Evolutionary conservation across 2,329 filamentous ascomycete genomes (phyloP), one percentile per base, ranked within the genome.

Genomic region (Aspergillus fischeri): DNA sequence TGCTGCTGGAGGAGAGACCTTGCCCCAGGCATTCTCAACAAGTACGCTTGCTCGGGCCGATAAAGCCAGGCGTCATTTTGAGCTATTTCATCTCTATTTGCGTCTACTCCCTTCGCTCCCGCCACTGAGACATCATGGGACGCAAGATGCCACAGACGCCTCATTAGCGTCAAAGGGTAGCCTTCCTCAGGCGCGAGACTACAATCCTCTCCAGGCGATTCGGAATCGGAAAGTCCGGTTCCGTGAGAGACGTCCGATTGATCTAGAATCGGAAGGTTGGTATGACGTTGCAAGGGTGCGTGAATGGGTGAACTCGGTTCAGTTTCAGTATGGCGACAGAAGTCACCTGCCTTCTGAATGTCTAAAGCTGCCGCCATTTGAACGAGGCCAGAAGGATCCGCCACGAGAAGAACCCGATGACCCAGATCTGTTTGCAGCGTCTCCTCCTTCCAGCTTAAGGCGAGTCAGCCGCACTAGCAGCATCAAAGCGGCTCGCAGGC

Each of bases 191-290:
- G 89, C 89, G 4, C 86, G 92, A 53, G 77, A 80, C 2, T 97
- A 97, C 71, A 96, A 99, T 70, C 94, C 93, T 4, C 76, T 99
- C 25, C 94, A 97, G 73, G 91, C 91, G 65, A 89, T 97, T 55
- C 87, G 94, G 21, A 97, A 99, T 69, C 84, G 93, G 50, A 93
- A 92, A 70, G 84, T 94, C 11, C 83, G 94, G 60, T 88, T 88
- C 27, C 84, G 92, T 17, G 90, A 95, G 74, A 84, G 90, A 44
- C 87, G 84, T 62, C 76, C 83, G 0, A 87, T 96, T 35, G 85
- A 94, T 66, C 86, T 89, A 17, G 86, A 91, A 60, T 80, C 81
- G 1, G 87, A 90, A 63, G 90, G 90, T 1, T 97, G 95, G 78
- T 81, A 84, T 42, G 87, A 97, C 71, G 78, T 90, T 1, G 79